phyloP scores from a whole-genome alignment of 2,329 filamentous ascomycete species.

The Fusarium foetens region DNA sequence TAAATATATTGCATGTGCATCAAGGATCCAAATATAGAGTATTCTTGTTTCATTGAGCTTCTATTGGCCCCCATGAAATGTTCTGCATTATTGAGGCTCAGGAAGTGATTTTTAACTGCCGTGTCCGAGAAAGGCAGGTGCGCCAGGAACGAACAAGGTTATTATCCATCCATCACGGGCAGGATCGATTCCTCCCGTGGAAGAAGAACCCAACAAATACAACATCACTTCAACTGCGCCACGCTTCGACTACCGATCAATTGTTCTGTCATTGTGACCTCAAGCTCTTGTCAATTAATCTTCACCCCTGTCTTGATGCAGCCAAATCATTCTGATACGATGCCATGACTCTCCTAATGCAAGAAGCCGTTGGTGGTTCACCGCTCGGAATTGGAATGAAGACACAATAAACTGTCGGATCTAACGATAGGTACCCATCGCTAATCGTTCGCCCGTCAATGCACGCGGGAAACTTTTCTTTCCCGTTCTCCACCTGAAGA shows the following conservation, averaged over 20 bases:
- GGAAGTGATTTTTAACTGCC: not conserved
- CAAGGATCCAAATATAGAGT: not conserved
- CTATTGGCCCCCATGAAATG: not conserved
- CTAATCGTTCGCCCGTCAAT: conserved; percentile 4
- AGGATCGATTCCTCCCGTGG: not conserved
- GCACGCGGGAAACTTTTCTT: conserved; percentile 17
- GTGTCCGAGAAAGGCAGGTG: not conserved
- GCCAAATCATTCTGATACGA: not conserved
- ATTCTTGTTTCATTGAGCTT: not conserved
- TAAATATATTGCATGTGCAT: not conserved
- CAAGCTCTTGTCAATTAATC: not conserved
- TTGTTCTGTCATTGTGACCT: not conserved
- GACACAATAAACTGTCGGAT: not conserved
- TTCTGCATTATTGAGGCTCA: not conserved
- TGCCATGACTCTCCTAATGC: conserved; percentile 6
- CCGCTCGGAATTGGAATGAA: not conserved
- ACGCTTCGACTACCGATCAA: not conserved
- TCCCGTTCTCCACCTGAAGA: conserved; percentile 14
- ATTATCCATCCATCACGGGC: not conserved
- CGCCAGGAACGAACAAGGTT: not conserved
- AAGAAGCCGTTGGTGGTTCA: conserved; percentile 24
- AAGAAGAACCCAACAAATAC: conserved; percentile 1
- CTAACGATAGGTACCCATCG: not conserved
- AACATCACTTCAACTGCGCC: conserved; percentile 7
- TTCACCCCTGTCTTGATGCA: not conserved